Base-by-base conservation (phyloP, 2,329 filamentous ascomycete genomes). In the Thermochaetoides dissita region DNA sequence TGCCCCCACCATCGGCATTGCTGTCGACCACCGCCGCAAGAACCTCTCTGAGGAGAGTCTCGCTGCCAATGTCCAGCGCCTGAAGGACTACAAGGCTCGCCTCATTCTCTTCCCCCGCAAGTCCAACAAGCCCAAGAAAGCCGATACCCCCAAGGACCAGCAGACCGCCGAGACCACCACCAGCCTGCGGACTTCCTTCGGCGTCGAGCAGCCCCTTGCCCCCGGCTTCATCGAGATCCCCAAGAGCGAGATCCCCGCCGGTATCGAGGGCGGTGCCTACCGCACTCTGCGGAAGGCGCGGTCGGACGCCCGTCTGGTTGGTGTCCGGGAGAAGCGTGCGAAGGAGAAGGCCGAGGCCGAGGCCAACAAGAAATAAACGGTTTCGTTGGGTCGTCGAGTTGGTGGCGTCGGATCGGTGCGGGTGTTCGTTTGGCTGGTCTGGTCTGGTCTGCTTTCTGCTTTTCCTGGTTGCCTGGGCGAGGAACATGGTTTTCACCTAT, bases 21-120 rank as follows among this genome's bases (percentile, higher is more conserved):
- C 86, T 56, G 89, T 98, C 72, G 91, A 98, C 71, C 75, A 79
- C 69, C 89, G 91, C 73, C 89, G 91, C 69, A 80, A 85, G 74
- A 98, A 96, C 79, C 82, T 94, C 63, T 91, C 82, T 63, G 85
- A 93, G 74, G 91, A 96, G 79, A 84, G 83, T 55, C 81, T 96
- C 60, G 76, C 85, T 67, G 76, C 76, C 76, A 98, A 98, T 72
- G 89, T 98, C 59, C 84, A 84, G 68, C 91, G 91, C 64, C 86
- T 98, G 64, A 88, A 95, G 79, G 86, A 86, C 66, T 98, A 94
- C 87, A 84, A 83, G 74, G 79, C 82, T 64, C 86, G 87, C 63
- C 74, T 98, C 63, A 94, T 98, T 67, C 79, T 98, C 65, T 95
- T 98, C 78, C 91, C 91, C 65, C 86, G 87, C 76, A 87, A 85